Base-by-base conservation (phyloP, 2,329 filamentous ascomycete genomes). In the Apiospora marii region DNA sequence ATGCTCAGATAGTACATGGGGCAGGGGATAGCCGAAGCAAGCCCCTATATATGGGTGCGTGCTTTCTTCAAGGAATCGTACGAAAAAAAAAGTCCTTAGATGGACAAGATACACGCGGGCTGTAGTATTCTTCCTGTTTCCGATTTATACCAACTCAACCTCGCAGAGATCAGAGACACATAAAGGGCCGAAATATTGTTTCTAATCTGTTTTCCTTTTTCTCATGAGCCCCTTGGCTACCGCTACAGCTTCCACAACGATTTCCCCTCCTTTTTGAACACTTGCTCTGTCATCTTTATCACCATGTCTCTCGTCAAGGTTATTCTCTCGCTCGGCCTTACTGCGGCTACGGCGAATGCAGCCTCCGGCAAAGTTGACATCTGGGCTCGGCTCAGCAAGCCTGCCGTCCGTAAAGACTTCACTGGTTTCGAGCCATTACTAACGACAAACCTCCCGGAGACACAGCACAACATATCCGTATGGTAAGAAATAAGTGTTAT, bases 231-330 rank as follows among this genome's bases (percentile, higher is more conserved):
- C 19, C 8, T 2, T 34, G 10, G 19, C 1, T 4, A 22, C 6
- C 1, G 3, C 19, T 3, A 6, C 4, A 64, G 1, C 2, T 41
- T 16, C 3, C 6, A 12, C 8, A n/a, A 12, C 7, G n/a, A 4
- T n/a, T 24, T 13, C 24, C 48, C 2, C 19, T 48, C 22, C 6
- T 48, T 22, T 7, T 41, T n/a, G 19, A 2, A 2, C 22, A n/a
- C 3, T 8, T 19, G 46, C 8, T 48, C 46, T 10, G 0, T 8
- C 7, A 7, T n/a, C 19, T n/a, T 48, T 22, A n/a, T 48, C 58
- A 64, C 24, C 30, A 64, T 64, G 58, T 12, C 30, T n/a, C 7
- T 14, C 12, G 4, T 13, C 3, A 10, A 12, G 3, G 3, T 3
- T 8, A 3, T 22, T 4, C 7, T 41, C 8, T n/a, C 16, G 10